Conservation (phyloP, 2,329 filamentous ascomycete genomes). For the Aureobasidium namibiae region DNA sequence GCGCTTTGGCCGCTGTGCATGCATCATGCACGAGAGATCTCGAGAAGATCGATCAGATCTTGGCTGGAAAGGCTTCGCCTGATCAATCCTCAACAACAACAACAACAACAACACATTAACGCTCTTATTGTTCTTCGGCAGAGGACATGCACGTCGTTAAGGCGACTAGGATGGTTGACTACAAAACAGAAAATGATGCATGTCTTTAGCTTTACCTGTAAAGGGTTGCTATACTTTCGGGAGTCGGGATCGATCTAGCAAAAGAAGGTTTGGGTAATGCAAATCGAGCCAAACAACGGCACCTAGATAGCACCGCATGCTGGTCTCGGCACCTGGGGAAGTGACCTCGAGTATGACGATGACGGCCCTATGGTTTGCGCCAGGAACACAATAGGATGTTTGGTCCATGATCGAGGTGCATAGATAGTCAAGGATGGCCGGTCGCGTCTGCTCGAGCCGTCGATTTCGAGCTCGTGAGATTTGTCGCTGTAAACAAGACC, state of each 20-base stretch:
- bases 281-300: slow-evolving; percentile 1
- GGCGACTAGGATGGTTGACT: background rate
- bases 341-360: background rate
- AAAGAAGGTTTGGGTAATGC: slow-evolving; percentile 1
- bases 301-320: slow-evolving; percentile 2
- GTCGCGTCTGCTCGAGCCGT: background rate
- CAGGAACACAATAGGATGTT: background rate
- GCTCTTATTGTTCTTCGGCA: no score
- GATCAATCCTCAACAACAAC: background rate
- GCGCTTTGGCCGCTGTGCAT: background rate
- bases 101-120: no score
- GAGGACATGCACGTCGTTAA: background rate
- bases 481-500: background rate
- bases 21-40: background rate
- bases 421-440: background rate
- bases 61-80: background rate
- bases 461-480: background rate
- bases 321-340: slow-evolving; percentile 6
- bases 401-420: background rate
- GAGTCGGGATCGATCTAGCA: background rate
- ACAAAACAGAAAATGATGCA: no score
- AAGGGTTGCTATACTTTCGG: background rate
- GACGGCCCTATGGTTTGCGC: background rate
- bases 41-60: background rate
- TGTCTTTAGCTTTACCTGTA: no score